These are phyloP conservation scores for Castanea mollissima DNA, from an alignment of 306 rosid genomes.

Conservation along the genomic window DNA sequence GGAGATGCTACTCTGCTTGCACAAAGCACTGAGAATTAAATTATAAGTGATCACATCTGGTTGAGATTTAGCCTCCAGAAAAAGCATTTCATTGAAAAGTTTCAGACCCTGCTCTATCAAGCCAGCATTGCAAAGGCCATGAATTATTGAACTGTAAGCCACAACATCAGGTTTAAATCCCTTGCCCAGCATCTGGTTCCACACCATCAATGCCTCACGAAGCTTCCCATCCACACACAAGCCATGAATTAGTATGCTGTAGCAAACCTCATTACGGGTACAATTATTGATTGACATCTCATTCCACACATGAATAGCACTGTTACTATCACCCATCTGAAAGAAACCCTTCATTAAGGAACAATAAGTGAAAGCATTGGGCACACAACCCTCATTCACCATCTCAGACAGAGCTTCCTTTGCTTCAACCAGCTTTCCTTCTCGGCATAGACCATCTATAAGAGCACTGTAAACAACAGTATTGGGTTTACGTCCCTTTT, in stretches of 20 bases:
- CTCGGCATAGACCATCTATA: slow-evolving; percentile 84
- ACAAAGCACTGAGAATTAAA: slow-evolving; percentile 69
- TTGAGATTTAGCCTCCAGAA: slow-evolving; percentile 51
- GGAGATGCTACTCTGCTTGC: slow-evolving; percentile 57
- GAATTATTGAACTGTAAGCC: slow-evolving; percentile 92
- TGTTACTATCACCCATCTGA: slow-evolving; percentile 47
- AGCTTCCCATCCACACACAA: slow-evolving; percentile 71
- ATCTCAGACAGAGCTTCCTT: slow-evolving; percentile 56
- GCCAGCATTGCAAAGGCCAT: slow-evolving; percentile 74
- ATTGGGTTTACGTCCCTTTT: slow-evolving; percentile 68
- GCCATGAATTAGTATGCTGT: slow-evolving; percentile 76
- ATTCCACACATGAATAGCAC: slow-evolving; percentile 82
- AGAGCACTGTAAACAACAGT: slow-evolving; percentile 67
- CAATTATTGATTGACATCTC: slow-evolving; percentile 47
- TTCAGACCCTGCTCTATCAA: slow-evolving; percentile 73
- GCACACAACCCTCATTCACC: slow-evolving; percentile 53
- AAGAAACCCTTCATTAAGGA: slow-evolving; percentile 86
- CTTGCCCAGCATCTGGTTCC: slow-evolving; percentile 79
- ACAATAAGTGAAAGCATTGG: slow-evolving; percentile 73
- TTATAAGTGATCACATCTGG: slow-evolving; percentile 85
- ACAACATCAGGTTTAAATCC: slow-evolving; percentile 84
- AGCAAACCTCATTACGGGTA: slow-evolving; percentile 56
- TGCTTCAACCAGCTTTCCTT: slow-evolving; percentile 71
- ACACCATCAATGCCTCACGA: slow-evolving; percentile 73
- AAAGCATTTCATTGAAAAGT: slow-evolving; percentile 85